These are phyloP conservation scores for Ganoderma sinense DNA, from an alignment of 1,284 basidiomycete genomes.

Conservation along the genomic window DNA sequence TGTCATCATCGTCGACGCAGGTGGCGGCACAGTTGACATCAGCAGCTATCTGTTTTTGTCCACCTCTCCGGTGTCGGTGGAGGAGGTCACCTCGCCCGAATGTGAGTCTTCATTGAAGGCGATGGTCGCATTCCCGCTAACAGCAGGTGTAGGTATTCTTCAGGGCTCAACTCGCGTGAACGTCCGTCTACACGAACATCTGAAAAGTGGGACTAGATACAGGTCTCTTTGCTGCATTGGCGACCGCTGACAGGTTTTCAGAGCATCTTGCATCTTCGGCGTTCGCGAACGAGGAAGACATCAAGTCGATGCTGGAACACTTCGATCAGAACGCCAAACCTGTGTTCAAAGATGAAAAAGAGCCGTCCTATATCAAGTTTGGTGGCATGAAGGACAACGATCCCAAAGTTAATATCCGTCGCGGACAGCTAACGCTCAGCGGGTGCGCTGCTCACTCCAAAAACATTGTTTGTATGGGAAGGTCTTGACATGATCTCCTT, in stretches of 20 bases:
- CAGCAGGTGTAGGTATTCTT: constrained; percentile 30
- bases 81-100: constrained; percentile 49
- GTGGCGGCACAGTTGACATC: constrained; percentile 63
- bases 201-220: constrained; percentile 34
- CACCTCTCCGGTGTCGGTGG: constrained; percentile 34
- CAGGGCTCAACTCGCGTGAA: constrained; percentile 38
- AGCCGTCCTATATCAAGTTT: constrained; percentile 50
- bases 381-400: constrained; percentile 48
- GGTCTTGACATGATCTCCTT: background rate
- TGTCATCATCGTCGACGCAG: constrained; percentile 64
- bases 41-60: constrained; percentile 52
- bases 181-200: constrained; percentile 39
- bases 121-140: background rate
- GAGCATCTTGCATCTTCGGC: constrained; percentile 44
- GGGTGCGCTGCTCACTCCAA: constrained; percentile 39
- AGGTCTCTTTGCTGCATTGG: background rate
- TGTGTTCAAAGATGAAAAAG: constrained; percentile 44
- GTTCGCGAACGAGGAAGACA: constrained; percentile 43
- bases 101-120: constrained; percentile 42
- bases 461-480: background rate
- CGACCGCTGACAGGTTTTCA: constrained; percentile 22
- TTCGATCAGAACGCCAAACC: constrained; percentile 53
- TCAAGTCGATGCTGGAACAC: constrained; percentile 44
- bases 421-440: constrained; percentile 47
- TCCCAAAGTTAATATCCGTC: constrained; percentile 44